Conservation (phyloP, 192 early-diverging fungal species). For the Mortierella antarctica region DNA sequence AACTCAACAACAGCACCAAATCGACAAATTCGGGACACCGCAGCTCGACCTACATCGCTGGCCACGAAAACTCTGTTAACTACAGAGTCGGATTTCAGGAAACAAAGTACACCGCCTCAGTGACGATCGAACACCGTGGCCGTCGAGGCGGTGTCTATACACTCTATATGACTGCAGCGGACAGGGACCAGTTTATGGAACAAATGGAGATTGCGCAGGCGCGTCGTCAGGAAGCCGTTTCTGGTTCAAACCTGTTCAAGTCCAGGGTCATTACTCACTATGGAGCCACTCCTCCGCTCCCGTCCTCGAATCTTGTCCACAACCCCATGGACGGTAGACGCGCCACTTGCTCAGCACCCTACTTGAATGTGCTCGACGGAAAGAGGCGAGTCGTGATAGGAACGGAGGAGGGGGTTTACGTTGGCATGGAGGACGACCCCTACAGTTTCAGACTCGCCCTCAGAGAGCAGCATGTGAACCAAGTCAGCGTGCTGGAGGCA, state of each 20-base stretch:
- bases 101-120: slow-evolving; percentile 30
- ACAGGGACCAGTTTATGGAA: slow-evolving; percentile 40
- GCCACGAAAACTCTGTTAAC: neutral
- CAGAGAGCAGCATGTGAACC: slow-evolving; percentile 72
- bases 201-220: slow-evolving; percentile 46
- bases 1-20: slow-evolving; percentile 40
- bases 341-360: slow-evolving; percentile 42
- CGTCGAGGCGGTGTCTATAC: slow-evolving; percentile 35
- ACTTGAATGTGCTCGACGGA: slow-evolving; percentile 62
- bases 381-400: slow-evolving; percentile 79
- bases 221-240: slow-evolving; percentile 47
- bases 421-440: slow-evolving; percentile 67
- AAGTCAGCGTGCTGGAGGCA: slow-evolving; percentile 88
- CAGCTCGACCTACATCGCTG: slow-evolving; percentile 23
- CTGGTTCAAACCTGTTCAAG: slow-evolving; percentile 44
- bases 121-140: slow-evolving; percentile 47
- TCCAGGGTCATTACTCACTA: slow-evolving; percentile 31
- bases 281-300: slow-evolving; percentile 35
- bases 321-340: slow-evolving; percentile 42
- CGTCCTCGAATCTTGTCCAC: slow-evolving; percentile 36
- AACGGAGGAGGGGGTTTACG: slow-evolving; percentile 87
- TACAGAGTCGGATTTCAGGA: slow-evolving; percentile 49
- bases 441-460: slow-evolving; percentile 44
- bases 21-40: slow-evolving; percentile 43
- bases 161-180: slow-evolving; percentile 26